Conservation (phyloP, 305 asterid species). For the Fraxinus baroniana region DNA sequence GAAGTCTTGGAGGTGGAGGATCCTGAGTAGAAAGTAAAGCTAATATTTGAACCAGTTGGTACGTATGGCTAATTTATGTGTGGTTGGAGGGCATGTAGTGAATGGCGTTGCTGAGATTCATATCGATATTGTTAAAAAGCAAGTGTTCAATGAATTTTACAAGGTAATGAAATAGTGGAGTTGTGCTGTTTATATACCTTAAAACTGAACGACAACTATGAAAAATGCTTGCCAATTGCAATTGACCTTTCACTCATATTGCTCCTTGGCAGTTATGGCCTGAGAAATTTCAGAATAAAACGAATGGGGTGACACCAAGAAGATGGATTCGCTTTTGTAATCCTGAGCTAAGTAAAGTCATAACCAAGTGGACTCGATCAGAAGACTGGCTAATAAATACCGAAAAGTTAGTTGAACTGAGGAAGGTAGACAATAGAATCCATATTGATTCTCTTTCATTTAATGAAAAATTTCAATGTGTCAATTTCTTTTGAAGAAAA, state of each 20-base stretch:
- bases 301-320: slow-evolving; percentile 69
- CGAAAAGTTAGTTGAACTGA: slow-evolving; percentile 43
- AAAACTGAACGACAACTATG: background rate
- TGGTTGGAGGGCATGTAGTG: slow-evolving; percentile 61
- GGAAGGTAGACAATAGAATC: slow-evolving; percentile 36
- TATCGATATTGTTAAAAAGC: slow-evolving; percentile 52
- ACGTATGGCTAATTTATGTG: slow-evolving; percentile 63
- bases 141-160: slow-evolving; percentile 60
- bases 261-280: slow-evolving; percentile 53
- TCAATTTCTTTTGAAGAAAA: background rate
- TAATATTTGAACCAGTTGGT: slow-evolving; percentile 42
- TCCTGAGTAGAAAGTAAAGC: slow-evolving; percentile 29
- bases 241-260: slow-evolving; percentile 14
- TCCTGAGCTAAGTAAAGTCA: slow-evolving; percentile 48
- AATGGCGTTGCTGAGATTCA: slow-evolving; percentile 73
- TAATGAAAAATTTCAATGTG: background rate
- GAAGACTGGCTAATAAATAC: slow-evolving; percentile 53
- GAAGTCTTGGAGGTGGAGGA: slow-evolving; percentile 28
- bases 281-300: slow-evolving; percentile 62
- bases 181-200: background rate
- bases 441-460: background rate
- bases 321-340: slow-evolving; percentile 62
- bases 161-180: slow-evolving; percentile 29
- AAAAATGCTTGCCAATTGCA: background rate
- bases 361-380: slow-evolving; percentile 63